Conservation (phyloP, 805 yeast species). For the Ogataea neopini region DNA sequence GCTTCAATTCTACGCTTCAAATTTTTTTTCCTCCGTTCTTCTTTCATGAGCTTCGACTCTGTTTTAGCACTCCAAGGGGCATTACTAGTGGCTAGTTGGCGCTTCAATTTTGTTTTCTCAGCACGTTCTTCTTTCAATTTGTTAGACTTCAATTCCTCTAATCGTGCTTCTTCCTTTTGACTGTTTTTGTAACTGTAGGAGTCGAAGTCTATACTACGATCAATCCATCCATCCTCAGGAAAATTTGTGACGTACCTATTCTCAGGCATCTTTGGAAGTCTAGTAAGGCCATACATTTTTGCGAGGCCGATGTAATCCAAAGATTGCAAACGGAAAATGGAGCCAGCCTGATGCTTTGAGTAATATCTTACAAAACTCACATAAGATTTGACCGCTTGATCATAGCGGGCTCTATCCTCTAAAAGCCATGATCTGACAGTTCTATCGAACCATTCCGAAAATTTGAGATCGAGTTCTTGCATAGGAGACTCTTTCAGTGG, state of each 20-base stretch:
- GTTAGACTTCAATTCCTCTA: constrained; percentile 55
- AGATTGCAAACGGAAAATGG: constrained; percentile 75
- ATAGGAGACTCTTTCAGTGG: constrained; percentile 43
- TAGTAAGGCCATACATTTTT: constrained; percentile 71
- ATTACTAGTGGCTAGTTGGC: constrained; percentile 51
- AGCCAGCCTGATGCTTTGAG: constrained; percentile 82
- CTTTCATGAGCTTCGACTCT: constrained; percentile 52
- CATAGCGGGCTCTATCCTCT: constrained; percentile 79
- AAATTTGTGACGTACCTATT: constrained; percentile 51
- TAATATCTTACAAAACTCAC: constrained; percentile 84
- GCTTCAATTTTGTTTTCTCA: constrained; percentile 43
- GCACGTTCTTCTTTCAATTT: constrained; percentile 37
- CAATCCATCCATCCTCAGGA: constrained; percentile 78
- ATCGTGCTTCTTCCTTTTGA: constrained; percentile 61
- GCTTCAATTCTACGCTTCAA: constrained; percentile 39
- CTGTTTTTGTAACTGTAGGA: constrained; percentile 62
- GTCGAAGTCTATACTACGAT: constrained; percentile 63
- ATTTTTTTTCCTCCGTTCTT: constrained; percentile 55
- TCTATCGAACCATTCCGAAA: constrained; percentile 30
- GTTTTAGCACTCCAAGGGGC: constrained; percentile 79
- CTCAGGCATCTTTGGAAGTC: constrained; percentile 96
- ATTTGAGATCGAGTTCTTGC: constrained; percentile 22
- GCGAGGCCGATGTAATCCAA: constrained; percentile 76
- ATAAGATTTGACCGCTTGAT: constrained; percentile 73
- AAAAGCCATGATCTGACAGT: constrained; percentile 55